phyloP scores from a whole-genome alignment of 75 land plant genomes.

The Cunninghamia lanceolata region DNA sequence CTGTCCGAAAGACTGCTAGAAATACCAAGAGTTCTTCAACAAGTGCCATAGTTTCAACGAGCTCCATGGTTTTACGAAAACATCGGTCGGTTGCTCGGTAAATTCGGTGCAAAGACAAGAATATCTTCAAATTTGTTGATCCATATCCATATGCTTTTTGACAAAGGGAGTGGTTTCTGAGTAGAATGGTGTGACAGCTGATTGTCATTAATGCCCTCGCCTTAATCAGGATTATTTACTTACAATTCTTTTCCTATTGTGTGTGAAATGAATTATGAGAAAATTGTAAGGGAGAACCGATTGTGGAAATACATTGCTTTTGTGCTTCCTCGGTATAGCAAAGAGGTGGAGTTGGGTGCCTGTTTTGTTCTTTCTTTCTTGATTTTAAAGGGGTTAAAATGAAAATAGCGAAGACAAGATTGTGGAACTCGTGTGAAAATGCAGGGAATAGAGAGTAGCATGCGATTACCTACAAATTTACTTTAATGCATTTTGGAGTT shows the following conservation, averaged over 20 bases:
- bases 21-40: background rate
- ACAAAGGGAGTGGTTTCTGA: background rate
- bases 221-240: background rate
- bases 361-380: background rate
- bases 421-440: background rate
- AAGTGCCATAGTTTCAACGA: background rate
- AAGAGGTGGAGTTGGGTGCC: background rate
- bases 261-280: background rate
- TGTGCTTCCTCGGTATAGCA: background rate
- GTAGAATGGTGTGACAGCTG: background rate
- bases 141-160: background rate
- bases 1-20: background rate
- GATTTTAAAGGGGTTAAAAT: background rate
- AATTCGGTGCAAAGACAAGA: background rate
- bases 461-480: background rate
- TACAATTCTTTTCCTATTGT: background rate
- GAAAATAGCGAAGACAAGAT: background rate
- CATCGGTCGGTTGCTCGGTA: background rate
- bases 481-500: background rate
- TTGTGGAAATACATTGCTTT: background rate
- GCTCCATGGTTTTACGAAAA: slow-evolving; percentile 10
- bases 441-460: background rate
- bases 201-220: background rate
- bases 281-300: background rate
- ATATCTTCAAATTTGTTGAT: background rate